Evolutionary conservation across 192 early-diverging fungal genomes (phyloP).

Genomic region (Chytriomyces confervae): DNA sequence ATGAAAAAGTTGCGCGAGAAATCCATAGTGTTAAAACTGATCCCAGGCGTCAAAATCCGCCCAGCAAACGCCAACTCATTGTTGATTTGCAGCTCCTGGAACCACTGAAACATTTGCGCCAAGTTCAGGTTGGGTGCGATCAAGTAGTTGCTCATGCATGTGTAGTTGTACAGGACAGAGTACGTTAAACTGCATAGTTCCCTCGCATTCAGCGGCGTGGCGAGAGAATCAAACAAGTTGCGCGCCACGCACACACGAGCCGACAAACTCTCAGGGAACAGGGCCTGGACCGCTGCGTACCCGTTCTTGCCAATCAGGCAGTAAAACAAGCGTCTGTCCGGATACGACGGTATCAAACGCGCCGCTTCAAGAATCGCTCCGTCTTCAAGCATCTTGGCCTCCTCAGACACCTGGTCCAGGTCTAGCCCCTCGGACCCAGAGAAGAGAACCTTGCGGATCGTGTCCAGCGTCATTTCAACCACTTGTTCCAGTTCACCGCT

Average conservation of each 20-base stretch:
- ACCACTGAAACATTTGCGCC: conserved; percentile 7
- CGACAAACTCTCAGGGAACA: neutral
- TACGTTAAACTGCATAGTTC: neutral
- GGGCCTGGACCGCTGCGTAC: neutral
- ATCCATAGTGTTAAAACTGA: neutral
- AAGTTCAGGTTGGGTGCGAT: conserved; percentile 1
- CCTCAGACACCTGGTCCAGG: neutral
- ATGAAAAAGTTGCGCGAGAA: neutral
- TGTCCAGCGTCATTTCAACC: neutral
- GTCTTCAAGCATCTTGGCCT: neutral
- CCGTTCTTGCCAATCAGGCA: neutral
- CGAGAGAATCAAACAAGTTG: neutral
- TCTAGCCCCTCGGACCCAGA: neutral
- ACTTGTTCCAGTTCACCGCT: neutral
- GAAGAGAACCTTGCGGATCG: neutral
- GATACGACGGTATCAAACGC: conserved; percentile 17
- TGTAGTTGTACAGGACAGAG: neutral
- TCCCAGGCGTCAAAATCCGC: neutral
- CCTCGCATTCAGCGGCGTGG: neutral
- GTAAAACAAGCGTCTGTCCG: conserved; percentile 10
- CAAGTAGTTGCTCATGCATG: neutral
- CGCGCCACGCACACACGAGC: neutral
- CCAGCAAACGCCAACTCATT: neutral
- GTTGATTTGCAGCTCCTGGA: conserved; percentile 1
- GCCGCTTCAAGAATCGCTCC: neutral